phyloP scores from a whole-genome alignment of 2,329 filamentous ascomycete species.

The Tolypocladium paradoxum region DNA sequence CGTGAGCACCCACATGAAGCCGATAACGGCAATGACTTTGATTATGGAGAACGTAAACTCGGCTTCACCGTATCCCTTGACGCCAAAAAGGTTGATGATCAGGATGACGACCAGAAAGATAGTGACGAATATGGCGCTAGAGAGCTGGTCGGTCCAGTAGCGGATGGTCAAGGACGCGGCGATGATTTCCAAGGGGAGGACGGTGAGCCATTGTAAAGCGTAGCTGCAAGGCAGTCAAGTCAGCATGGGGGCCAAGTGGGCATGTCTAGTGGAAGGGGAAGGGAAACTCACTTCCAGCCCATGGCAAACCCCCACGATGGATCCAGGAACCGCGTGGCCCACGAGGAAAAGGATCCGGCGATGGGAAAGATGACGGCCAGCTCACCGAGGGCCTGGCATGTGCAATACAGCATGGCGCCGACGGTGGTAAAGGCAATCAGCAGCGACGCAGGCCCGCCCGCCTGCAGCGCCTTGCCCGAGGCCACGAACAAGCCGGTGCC shows the following conservation, averaged over 20 bases:
- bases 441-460: constrained; percentile 68
- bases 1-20: constrained; percentile 59
- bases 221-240: constrained; percentile 41
- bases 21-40: constrained; percentile 77
- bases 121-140: constrained; percentile 67
- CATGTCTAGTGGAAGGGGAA: too few relatives aligned
- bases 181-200: constrained; percentile 77
- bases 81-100: constrained; percentile 75
- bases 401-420: constrained; percentile 82
- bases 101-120: constrained; percentile 72
- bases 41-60: constrained; percentile 81
- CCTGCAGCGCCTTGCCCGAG: constrained; percentile 58
- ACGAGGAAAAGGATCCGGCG: constrained; percentile 83
- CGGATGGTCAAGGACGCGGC: constrained; percentile 75
- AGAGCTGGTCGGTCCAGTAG: constrained; percentile 60
- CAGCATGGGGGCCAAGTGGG: too few relatives aligned
- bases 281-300: constrained; percentile 68
- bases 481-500: constrained; percentile 85
- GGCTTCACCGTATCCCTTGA: constrained; percentile 81
- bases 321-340: constrained; percentile 84
- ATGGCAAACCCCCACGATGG: constrained; percentile 93
- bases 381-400: constrained; percentile 83
- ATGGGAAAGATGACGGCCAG: constrained; percentile 85
- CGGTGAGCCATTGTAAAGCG: constrained; percentile 76
- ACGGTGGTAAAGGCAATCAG: constrained; percentile 70